Base-by-base conservation (phyloP, 306 rosid genomes). In the Hippophae rhamnoides region DNA sequence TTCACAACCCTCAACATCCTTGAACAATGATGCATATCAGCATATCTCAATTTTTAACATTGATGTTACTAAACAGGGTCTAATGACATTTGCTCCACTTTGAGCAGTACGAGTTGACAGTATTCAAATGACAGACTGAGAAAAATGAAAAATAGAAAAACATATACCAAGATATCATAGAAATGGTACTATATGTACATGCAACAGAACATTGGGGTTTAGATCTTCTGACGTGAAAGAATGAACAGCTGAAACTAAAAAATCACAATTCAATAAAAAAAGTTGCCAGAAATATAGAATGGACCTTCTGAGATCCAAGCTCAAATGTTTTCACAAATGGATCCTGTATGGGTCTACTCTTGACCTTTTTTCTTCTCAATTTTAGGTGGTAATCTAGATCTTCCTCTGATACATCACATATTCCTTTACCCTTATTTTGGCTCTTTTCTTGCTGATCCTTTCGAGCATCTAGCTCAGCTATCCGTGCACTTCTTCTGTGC, bases 341-440 rank as follows among this genome's bases (percentile, higher is more conserved):
- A 70, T 45, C 25, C 41, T 71, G 61, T 43, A 46, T 13, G 13
- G 65, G 13, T 64, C 51, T 58, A 58, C 6, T 58, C 55, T 58
- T 47, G 27, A 41, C 47, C 68, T 44, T 69, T 62, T 56, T 62
- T 9, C 56, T 54, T 44, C 54, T 43, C 26, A 23, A 54, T 10
- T 40, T 68, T 13, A 13, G 58, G 27, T 48, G 7, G 56, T 50
- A 18, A 54, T 7, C 13, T 26, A 6, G 38, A 54, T 45, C 66
- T 61, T 61, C 56, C 8, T 12, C 27, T 14, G 60, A 9, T 25
- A 23, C 26, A 14, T 43, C 38, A 60, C 60, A 52, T 44, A 8
- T 60, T 18, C 5, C 13, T 41, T 59, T 60, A 62, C 45, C 69
- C 65, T 44, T 18, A 52, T 45, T 57, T 47, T 63, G 46, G 49